Conservation (phyloP, 2,329 filamentous ascomycete species). For the Talaromyces piceae region DNA sequence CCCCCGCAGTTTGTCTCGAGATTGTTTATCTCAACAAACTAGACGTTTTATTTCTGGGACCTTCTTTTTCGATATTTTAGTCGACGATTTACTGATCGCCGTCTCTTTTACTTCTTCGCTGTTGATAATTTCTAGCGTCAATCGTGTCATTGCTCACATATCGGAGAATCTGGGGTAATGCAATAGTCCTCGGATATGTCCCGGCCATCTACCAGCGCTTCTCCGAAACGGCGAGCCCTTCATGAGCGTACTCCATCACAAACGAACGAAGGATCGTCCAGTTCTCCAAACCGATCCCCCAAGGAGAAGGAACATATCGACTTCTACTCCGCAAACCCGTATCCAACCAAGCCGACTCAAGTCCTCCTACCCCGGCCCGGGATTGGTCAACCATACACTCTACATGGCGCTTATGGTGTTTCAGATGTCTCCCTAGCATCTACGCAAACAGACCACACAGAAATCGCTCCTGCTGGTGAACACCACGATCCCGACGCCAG, state of each 20-base stretch:
- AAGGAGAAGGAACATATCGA: constrained; percentile 30
- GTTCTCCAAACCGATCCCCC: constrained; percentile 32
- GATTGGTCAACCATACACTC: constrained; percentile 29
- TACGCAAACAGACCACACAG: constrained; percentile 22
- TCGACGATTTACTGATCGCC: constrained; percentile 7
- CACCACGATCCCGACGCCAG: constrained; percentile 17
- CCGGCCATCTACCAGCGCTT: constrained; percentile 19
- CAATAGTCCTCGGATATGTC: constrained; percentile 3
- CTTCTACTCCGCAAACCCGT: constrained; percentile 37
- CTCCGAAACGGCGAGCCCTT: constrained; percentile 35
- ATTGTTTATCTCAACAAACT: constrained; percentile 9
- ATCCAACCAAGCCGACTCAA: constrained; percentile 42
- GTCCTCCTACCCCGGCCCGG: constrained; percentile 36
- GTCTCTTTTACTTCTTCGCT: constrained; percentile 1
- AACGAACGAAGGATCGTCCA: constrained; percentile 36
- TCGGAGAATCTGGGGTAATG: constrained; percentile 1
- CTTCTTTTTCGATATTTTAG: constrained; percentile 9
- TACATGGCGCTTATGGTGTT: constrained; percentile 26
- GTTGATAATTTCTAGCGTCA: background rate
- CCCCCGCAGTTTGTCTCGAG: background rate
- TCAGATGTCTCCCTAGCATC: constrained; percentile 24
- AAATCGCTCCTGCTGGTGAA: constrained; percentile 19
- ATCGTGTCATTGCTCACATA: background rate
- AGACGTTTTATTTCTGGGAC: constrained; percentile 6
- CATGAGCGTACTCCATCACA: constrained; percentile 42